Base-by-base conservation (phyloP, 2,329 filamentous ascomycete genomes). In the Fusarium sublunatum region DNA sequence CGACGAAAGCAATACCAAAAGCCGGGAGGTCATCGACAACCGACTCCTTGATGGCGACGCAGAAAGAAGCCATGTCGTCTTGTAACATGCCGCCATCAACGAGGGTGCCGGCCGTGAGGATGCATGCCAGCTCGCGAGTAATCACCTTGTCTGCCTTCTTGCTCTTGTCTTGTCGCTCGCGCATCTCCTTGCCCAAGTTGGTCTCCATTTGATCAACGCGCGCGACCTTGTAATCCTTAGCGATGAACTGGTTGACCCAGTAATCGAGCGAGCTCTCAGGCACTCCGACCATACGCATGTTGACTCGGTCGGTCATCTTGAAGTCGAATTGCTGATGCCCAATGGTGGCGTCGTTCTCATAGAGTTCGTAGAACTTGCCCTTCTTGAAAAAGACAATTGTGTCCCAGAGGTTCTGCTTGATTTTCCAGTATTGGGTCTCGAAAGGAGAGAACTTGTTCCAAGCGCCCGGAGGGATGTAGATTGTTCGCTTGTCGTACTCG, bases 331-430 rank as follows among this genome's bases (percentile, higher is more conserved):
- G 83, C 75, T 98, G 95, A 73, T 99, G 93, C 5, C 95, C 95
- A 53, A 98, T 89, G 0, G 94, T 97, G 6, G 95, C 95, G 77
- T 99, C 95, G 59, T 97, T 97, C 75, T 99, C 95, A 72, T 98
- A 99, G 0, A 99, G 83, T 75, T 99, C 95, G 73, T 97, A 99
- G 77, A 99, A 99, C 72, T 99, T 99, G 72, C 95, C 95, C 82
- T 99, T 99, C 78, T 98, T 99, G 88, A 99, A 99, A 78, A 99
- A 99, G 13, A 99, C 94, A 41, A 99, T 90, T 0, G 93, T 97
- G 67, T 97, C 93, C 91, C 92, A 98, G 66, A 96, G 91, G 70
- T 97, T 97, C 76, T 93, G 91, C 79, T 99, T 99, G 76, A 99
- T 98, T 72, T 96, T 92, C 95, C 95, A 99, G 75, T 99, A 99